Base-by-base conservation (phyloP, 345 rosid species). In the Dimocarpus longan region DNA sequence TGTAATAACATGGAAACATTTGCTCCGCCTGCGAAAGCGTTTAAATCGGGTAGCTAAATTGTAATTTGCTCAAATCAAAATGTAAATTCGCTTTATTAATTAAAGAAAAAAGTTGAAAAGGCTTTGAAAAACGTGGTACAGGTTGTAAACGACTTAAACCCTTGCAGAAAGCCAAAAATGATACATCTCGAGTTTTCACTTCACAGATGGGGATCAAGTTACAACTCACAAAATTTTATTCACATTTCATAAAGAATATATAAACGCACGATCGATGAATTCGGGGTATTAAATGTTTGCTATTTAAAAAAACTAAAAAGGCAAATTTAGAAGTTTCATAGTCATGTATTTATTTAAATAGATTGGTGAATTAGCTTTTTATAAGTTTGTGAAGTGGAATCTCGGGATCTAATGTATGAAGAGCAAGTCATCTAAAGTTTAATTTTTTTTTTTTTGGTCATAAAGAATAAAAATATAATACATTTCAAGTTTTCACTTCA, bases 401-500 rank as follows among this genome's bases (percentile, higher is more conserved):
- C 13, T 50, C 13, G 74, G 32, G 18, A 70, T 48, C 59, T 6
- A 24, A 70, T 13, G 54, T 11, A 15, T 48, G 42, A 26, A 19
- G 12, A 70, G 40, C 57, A 5, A 10, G 73, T 46, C 10, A 9
- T 44, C 18, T 21, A n/a, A 11, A 15, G 4, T 48, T 4, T 15
- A 48, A n/a, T n/a, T n/a, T n/a, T n/a, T n/a, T n/a, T n/a, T n/a
- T n/a, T n/a, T n/a, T n/a, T n/a, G n/a, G n/a, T n/a, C n/a, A n/a
- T 48, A 48, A 48, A 48, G 11, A 48, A 48, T 10, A 15, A 48
- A 12, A 48, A 5, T 18, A 5, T 67, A 13, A 43, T 15, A 32
- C 4, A 13, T 71, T 12, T 82, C 75, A 63, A 83, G 52, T 84
- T 60, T 77, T 70, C 65, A 50, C 65, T 81, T 66, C 83, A 66